phyloP scores from a whole-genome alignment of 305 asterid genomes.

The Fraxinus latifolia region DNA sequence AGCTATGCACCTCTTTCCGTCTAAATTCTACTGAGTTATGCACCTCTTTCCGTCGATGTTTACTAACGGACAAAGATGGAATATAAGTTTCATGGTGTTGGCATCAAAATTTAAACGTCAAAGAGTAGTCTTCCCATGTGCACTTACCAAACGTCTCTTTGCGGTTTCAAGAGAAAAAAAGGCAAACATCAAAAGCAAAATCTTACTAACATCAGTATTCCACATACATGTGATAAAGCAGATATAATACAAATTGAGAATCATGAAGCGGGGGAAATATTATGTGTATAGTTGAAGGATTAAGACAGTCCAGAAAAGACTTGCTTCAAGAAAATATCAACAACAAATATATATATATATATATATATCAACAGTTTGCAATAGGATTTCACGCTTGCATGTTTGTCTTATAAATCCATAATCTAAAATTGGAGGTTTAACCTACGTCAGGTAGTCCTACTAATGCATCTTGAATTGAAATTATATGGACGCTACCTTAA shows the following conservation, averaged over 20 bases:
- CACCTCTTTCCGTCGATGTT: not conserved
- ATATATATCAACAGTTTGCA: not conserved
- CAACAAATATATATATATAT: too few relatives aligned
- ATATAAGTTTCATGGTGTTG: not conserved
- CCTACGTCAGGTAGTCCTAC: not conserved
- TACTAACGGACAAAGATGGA: not conserved
- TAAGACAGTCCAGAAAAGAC: not conserved
- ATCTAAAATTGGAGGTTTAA: not conserved
- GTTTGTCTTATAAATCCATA: not conserved
- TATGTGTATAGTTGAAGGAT: not conserved
- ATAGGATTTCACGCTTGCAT: not conserved
- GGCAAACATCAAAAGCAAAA: not conserved
- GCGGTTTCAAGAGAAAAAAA: not conserved
- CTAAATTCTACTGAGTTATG: not conserved
- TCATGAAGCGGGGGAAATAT: not conserved
- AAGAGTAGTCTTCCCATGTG: not conserved
- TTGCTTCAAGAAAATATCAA: not conserved
- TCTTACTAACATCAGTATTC: not conserved
- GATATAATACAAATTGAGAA: not conserved
- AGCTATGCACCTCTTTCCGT: not conserved
- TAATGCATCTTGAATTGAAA: not conserved
- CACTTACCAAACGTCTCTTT: not conserved
- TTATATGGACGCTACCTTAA: not conserved
- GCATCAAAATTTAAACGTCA: not conserved
- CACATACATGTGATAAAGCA: not conserved